These are phyloP conservation scores for Chrysoporthe deuterocubensis DNA, from an alignment of 2,329 filamentous ascomycete genomes.

Conservation along the genomic window DNA sequence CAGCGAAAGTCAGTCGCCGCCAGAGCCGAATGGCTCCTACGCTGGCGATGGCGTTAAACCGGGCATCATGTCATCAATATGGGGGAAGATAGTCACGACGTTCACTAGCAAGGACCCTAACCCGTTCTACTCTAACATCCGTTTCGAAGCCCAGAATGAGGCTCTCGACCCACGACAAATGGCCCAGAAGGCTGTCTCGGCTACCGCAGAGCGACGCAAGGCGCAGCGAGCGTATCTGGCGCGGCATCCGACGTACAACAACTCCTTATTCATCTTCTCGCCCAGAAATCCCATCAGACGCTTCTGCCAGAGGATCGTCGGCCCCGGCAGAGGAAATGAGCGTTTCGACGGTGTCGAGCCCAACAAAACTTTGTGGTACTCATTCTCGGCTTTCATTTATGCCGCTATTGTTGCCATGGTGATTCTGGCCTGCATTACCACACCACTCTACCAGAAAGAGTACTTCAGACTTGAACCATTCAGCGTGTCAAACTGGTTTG, in stretches of 20 bases:
- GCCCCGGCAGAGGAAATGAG: slow-evolving; percentile 83
- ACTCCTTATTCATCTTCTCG: slow-evolving; percentile 83
- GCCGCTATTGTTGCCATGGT: slow-evolving; percentile 96
- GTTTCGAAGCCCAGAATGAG: slow-evolving; percentile 74
- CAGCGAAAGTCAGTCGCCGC: slow-evolving; percentile 42
- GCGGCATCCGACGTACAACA: slow-evolving; percentile 89
- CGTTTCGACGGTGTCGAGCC: slow-evolving; percentile 89
- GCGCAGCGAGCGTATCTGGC: slow-evolving; percentile 90
- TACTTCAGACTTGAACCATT: slow-evolving; percentile 69
- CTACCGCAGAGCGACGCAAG: slow-evolving; percentile 79
- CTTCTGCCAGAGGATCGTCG: slow-evolving; percentile 86
- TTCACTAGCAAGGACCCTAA: slow-evolving; percentile 78
- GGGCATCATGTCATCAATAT: slow-evolving; percentile 63
- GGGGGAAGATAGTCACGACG: slow-evolving; percentile 61
- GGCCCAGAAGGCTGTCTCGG: slow-evolving; percentile 87
- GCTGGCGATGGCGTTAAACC: slow-evolving; percentile 53
- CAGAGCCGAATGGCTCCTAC: slow-evolving; percentile 35
- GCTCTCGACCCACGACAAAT: slow-evolving; percentile 83
- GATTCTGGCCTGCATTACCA: slow-evolving; percentile 91
- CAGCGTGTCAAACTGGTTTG: slow-evolving; percentile 82
- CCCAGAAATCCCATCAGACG: slow-evolving; percentile 78
- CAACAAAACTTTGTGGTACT: slow-evolving; percentile 88
- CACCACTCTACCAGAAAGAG: slow-evolving; percentile 88
- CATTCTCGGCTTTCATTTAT: slow-evolving; percentile 93
- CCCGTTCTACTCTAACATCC: slow-evolving; percentile 83